These are phyloP conservation scores for Lactarius indigo DNA, from an alignment of 768 basidiomycete genomes.

Conservation along the genomic window DNA sequence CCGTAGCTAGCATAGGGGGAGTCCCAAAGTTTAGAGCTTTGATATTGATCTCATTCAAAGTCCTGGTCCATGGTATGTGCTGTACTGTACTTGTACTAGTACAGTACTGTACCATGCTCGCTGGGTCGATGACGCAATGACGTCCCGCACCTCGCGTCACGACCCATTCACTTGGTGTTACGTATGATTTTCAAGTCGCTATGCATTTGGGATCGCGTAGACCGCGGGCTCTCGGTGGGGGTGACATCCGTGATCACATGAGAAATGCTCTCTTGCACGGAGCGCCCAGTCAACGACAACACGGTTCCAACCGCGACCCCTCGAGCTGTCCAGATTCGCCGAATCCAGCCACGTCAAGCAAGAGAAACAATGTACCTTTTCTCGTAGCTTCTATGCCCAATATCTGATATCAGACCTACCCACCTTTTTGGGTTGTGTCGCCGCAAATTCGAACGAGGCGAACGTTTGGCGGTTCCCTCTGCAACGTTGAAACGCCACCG, in stretches of 20 bases:
- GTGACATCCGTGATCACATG: background rate
- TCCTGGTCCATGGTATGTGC: background rate
- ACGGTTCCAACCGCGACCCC: background rate
- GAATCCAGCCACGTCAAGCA: background rate
- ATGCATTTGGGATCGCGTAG: background rate
- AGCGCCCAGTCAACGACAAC: background rate
- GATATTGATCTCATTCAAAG: background rate
- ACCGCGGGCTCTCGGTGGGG: background rate
- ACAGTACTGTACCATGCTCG: background rate
- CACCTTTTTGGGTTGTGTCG: background rate
- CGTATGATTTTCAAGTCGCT: too few relatives aligned
- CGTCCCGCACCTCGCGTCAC: background rate
- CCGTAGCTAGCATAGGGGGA: too few relatives aligned
- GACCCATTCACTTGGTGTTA: background rate
- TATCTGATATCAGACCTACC: background rate
- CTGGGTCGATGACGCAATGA: background rate
- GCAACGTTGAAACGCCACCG: background rate
- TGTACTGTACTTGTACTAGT: background rate
- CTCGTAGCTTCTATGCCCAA: background rate
- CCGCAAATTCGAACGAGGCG: background rate
- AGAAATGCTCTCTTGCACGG: background rate
- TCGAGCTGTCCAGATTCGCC: background rate
- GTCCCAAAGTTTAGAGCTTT: background rate
- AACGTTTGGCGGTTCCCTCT: background rate
- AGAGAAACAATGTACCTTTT: background rate